Evolutionary conservation across 495 filamentous ascomycete species (phyloP).

Genomic region (Aspergillus diversus): DNA sequence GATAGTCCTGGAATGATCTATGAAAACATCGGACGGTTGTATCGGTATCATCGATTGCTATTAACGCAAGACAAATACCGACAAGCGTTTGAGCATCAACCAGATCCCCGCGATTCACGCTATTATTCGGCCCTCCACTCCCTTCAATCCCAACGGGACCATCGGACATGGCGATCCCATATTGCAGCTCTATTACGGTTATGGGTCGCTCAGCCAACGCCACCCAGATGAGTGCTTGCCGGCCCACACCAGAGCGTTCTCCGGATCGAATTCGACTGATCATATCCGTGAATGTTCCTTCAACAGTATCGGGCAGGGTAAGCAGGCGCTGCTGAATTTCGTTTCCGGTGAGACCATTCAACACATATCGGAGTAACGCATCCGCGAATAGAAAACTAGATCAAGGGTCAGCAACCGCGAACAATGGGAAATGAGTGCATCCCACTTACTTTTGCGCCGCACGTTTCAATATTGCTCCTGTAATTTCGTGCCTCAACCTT

Average conservation of each 20-base stretch:
- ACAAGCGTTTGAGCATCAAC: not conserved
- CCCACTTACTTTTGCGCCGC: not conserved
- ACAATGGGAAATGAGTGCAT: not conserved
- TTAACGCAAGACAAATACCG: not conserved
- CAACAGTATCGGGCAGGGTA: not conserved
- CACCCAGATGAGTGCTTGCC: not conserved
- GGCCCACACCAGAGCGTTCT: not conserved
- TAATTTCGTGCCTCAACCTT: no score
- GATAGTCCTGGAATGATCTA: not conserved
- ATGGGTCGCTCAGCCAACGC: not conserved
- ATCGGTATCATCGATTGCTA: not conserved
- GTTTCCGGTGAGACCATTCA: not conserved
- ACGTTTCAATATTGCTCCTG: not conserved
- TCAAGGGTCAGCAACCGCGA: no score
- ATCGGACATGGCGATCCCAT: not conserved
- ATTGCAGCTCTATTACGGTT: not conserved
- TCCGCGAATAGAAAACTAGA: not conserved
- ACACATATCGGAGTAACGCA: not conserved
- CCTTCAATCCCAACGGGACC: not conserved
- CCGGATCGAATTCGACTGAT: not conserved
- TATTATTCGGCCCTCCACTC: not conserved
- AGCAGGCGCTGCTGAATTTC: not conserved
- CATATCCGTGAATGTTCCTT: not conserved
- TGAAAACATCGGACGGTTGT: not conserved
- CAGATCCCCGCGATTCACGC: not conserved